Percentiles rank a stretch among this genome's conserved stretches.
Evolutionary conservation across 306 rosid genomes (phyloP).

Genomic region (Glycine soja): DNA sequence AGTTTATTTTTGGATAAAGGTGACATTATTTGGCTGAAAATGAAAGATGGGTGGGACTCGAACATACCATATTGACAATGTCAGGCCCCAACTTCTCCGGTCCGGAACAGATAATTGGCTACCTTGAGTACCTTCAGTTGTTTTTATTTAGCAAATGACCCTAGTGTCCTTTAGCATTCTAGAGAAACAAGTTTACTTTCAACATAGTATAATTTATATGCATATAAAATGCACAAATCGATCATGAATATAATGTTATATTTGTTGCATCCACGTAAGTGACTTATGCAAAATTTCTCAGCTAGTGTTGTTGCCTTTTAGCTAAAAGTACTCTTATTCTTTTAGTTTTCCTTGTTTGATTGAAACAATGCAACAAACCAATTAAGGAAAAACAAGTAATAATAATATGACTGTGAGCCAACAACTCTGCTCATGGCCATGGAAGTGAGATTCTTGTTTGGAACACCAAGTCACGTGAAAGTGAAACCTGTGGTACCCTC

Average conservation of each 20-base stretch:
- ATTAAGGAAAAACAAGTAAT: not conserved
- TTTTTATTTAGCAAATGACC: not conserved
- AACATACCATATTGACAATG: constrained; percentile 1
- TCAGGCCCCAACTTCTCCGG: constrained; percentile 29
- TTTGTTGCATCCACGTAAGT: not conserved
- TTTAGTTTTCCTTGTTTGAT: not conserved
- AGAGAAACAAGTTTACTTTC: not conserved
- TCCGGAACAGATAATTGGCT: not conserved
- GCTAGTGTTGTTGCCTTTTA: not conserved
- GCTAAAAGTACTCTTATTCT: constrained; percentile 11
- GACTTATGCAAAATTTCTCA: not conserved
- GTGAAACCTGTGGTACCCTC: too few species aligned
- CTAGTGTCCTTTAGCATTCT: not conserved
- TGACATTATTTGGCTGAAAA: not conserved
- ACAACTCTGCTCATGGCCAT: not conserved
- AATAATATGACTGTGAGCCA: not conserved
- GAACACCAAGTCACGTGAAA: constrained; percentile 36
- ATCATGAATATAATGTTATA: not conserved
- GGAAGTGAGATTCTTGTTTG: not conserved
- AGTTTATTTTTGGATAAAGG: not conserved
- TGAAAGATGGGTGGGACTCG: not conserved
- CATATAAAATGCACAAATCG: not conserved
- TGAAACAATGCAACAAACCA: constrained; percentile 6
- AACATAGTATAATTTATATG: not conserved
- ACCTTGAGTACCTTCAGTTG: not conserved